Evolutionary conservation across 1,139 yeast genomes (phyloP), one percentile per base, ranked within the genome.

Genomic region (Yamadazyma siamensis): DNA sequence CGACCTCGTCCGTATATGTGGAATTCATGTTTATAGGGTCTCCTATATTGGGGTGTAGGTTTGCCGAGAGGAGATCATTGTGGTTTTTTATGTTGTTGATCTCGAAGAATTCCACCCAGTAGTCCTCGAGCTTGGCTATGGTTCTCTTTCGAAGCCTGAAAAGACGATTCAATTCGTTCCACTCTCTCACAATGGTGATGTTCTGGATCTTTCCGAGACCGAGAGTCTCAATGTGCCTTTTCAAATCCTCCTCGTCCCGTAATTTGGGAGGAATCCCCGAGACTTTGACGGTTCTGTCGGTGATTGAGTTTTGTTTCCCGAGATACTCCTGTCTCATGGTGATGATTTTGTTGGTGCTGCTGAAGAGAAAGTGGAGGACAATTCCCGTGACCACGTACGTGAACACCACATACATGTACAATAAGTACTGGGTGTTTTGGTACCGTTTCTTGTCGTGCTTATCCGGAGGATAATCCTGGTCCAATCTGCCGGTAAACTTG

Each of bases 191-290:
- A 6, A 91, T 75, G 3, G 83, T 79, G 8, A 89, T 71, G 0
- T 81, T 69, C 18, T 82, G 75, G 1, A 89, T 95, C 38, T 75
- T 78, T 2, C 96, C 96, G 26, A 89, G 81, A 15, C 83, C 81
- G 26, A 89, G 61, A 12, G 73, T 70, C 43, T 86, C 94, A 21
- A 91, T 80, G 49, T 86, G 91, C 26, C 77, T 71, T 36, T 75
- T 79, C 43, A 91, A 61, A 10, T 75, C 77, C 15, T 71, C 69
- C 42, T 80, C 91, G 32, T 78, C 79, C 34, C 96, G 64, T 23
- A 88, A 60, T 29, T 80, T 78, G 0, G 85, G 81, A 0, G 97
- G 96, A 21, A 76, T 66, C 6, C 73, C 73, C 22, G 66, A 66
- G 12, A 68, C 43, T 30, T 68, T 58, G 15, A 68, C 59, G n/a